These are phyloP conservation scores for Claviceps quebecensis DNA, from an alignment of 2,329 filamentous ascomycete genomes.

Conservation along the genomic window DNA sequence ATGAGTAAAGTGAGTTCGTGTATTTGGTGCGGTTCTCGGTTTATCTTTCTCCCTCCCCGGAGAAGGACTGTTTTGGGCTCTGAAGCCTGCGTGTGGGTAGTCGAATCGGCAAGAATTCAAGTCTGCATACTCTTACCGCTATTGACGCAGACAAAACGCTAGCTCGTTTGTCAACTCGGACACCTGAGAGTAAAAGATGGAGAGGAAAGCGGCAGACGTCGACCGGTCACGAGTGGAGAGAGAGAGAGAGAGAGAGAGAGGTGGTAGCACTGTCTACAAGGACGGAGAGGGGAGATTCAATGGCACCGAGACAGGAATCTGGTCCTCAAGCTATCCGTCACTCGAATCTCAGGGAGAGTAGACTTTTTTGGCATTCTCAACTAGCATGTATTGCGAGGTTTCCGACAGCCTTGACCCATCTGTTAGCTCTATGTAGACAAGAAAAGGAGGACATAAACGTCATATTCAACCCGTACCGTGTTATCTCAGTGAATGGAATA, in stretches of 20 bases:
- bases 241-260: not conserved
- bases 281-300: not conserved
- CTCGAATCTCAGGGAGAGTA: not conserved
- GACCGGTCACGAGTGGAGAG: not conserved
- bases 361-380: not conserved
- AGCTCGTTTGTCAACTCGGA: not conserved
- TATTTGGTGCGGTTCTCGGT: not conserved
- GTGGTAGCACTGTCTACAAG: not conserved
- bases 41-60: too few species aligned
- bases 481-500: not conserved
- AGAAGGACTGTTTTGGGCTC: not conserved
- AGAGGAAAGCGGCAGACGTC: not conserved
- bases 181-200: too few species aligned
- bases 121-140: not conserved
- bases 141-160: not conserved
- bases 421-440: constrained; percentile 8
- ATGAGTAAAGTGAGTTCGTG: not conserved
- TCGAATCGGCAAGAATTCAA: not conserved
- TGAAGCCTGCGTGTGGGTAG: not conserved
- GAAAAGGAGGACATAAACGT: constrained; percentile 13
- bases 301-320: too few species aligned
- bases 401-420: constrained; percentile 9
- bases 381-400: constrained; percentile 6
- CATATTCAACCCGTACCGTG: constrained; percentile 7
- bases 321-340: not conserved